Percentiles rank a stretch among this genome's conserved stretches.
These are phyloP conservation scores for Salicornia ramosissima DNA, from an alignment of 148 eudicot species.

Conservation along the genomic window DNA sequence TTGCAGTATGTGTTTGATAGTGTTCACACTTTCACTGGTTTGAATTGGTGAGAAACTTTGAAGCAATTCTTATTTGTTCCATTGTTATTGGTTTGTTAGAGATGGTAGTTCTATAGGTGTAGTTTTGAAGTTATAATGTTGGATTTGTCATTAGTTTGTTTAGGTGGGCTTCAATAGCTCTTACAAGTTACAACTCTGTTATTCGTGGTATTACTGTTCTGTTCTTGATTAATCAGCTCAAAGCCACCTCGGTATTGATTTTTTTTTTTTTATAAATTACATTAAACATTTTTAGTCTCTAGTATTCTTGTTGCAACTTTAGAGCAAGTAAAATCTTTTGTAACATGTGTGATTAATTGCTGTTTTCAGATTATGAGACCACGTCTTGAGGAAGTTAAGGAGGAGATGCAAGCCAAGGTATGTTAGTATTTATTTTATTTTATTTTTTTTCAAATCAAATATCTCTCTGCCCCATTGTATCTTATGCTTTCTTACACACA, in stretches of 20 bases:
- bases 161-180: constrained; percentile 88
- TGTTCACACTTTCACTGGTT: constrained; percentile 62
- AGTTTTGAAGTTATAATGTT: constrained; percentile 7
- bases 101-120: constrained; percentile 9
- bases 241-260: constrained; percentile 61
- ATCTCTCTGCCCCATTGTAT: too few relatives aligned
- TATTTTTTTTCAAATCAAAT: too few relatives aligned
- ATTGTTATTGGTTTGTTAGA: constrained; percentile 8
- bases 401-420: constrained; percentile 76
- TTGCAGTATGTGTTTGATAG: constrained; percentile 72
- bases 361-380: constrained; percentile 74
- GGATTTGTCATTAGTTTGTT: too few relatives aligned
- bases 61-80: neutral
- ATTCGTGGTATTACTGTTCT: constrained; percentile 68
- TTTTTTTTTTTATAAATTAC: neutral
- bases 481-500: too few relatives aligned
- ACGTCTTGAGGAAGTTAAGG: constrained; percentile 62
- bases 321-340: neutral
- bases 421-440: too few relatives aligned
- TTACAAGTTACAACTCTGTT: constrained; percentile 66
- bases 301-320: neutral
- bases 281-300: neutral
- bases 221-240: constrained; percentile 68
- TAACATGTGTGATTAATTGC: constrained; percentile 8
- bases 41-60: constrained; percentile 50